Evolutionary conservation across 192 early-diverging fungal species (phyloP).

Genomic region (Haplosporangium gracile): DNA sequence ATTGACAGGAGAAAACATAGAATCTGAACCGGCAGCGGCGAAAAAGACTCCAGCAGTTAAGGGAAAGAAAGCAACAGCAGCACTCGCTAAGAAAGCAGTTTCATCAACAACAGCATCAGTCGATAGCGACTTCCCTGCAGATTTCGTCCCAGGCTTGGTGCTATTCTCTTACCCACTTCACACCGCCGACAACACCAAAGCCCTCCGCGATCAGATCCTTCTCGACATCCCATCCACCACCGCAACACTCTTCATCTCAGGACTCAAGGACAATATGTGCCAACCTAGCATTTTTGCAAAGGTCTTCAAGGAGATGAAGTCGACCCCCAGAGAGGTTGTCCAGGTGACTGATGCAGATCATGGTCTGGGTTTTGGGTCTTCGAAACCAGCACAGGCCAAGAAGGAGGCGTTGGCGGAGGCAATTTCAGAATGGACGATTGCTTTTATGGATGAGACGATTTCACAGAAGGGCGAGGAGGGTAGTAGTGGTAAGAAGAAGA

Average conservation of each 20-base stretch:
- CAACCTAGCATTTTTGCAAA: constrained; percentile 23
- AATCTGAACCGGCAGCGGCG: neutral
- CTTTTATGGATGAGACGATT: constrained; percentile 43
- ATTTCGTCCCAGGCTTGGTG: constrained; percentile 24
- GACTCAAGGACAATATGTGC: constrained; percentile 54
- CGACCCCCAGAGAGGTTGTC: constrained; percentile 20
- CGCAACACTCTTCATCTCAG: constrained; percentile 34
- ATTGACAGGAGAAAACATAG: neutral
- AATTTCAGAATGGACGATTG: constrained; percentile 21
- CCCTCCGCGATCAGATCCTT: constrained; percentile 45
- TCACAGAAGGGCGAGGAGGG: neutral
- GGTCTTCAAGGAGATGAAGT: constrained; percentile 44
- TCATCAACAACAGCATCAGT: neutral
- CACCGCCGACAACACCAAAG: constrained; percentile 33
- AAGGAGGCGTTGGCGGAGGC: constrained; percentile 29
- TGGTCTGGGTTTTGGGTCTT: constrained; percentile 44
- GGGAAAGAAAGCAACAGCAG: constrained; percentile 1
- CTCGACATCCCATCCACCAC: constrained; percentile 28
- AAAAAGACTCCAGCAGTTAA: neutral
- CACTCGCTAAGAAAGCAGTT: neutral
- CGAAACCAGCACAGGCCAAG: constrained; percentile 25
- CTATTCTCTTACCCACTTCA: constrained; percentile 46
- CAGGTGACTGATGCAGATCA: constrained; percentile 39
- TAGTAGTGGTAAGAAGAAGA: neutral
- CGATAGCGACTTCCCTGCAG: constrained; percentile 2